phyloP scores from a whole-genome alignment of 257 asterid species.

The Forsythia viridissima region DNA sequence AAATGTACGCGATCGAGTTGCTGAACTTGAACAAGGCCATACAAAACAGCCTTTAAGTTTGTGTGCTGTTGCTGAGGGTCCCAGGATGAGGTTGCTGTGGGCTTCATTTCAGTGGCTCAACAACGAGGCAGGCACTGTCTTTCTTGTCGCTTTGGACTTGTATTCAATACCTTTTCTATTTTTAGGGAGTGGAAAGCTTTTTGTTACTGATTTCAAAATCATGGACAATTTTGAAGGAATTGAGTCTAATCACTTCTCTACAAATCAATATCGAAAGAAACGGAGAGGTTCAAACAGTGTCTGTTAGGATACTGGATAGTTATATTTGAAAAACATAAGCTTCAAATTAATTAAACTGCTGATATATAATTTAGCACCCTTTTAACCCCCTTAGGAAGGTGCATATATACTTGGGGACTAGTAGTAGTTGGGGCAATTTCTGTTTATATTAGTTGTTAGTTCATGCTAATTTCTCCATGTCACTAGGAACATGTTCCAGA shows the following conservation, averaged over 20 bases:
- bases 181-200: slow-evolving; percentile 2
- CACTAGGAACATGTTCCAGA: not conserved
- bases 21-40: slow-evolving; percentile 42
- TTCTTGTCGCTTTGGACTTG: slow-evolving; percentile 32
- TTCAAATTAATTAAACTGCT: not conserved
- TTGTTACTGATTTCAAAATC: slow-evolving; percentile 18
- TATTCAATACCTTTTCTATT: slow-evolving; percentile 5
- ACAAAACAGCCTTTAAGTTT: slow-evolving; percentile 62
- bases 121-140: slow-evolving; percentile 78
- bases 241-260: slow-evolving; percentile 10
- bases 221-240: slow-evolving; percentile 9
- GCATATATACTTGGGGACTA: not conserved
- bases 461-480: not conserved
- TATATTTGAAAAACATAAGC: not conserved
- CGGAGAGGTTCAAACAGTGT: slow-evolving; percentile 39
- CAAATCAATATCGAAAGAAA: slow-evolving; percentile 16
- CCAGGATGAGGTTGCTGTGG: slow-evolving; percentile 84
- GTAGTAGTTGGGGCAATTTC: not conserved
- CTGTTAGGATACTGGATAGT: slow-evolving; percentile 40
- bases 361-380: not conserved
- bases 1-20: slow-evolving; percentile 35
- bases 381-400: not conserved
- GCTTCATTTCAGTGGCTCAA: slow-evolving; percentile 77
- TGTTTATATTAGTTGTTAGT: not conserved
- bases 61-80: slow-evolving; percentile 76